Base-by-base conservation (phyloP, 331 rosid species). In the Cydonia oblonga region DNA sequence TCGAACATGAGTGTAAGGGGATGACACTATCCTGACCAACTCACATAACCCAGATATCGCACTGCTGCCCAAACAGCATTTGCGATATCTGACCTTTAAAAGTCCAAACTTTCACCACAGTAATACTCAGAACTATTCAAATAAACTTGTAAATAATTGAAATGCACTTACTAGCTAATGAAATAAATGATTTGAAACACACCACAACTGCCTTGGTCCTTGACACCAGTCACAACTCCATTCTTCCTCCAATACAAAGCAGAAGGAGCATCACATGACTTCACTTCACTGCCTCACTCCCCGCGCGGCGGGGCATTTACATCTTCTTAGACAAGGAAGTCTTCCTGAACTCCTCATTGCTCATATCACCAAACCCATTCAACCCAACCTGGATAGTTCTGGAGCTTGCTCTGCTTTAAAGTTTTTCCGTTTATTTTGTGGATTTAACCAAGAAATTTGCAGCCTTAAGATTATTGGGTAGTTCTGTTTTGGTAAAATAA, bases 301-400 rank as follows among this genome's bases (percentile, higher is more conserved):
- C n/a, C n/a, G n/a, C n/a, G n/a, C n/a, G n/a, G n/a, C n/a, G n/a
- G n/a, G n/a, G n/a, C n/a, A 54, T 84, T 83, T 82, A 86, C n/a
- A 90, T 69, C 73, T 77, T 83, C 28, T 38, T 71, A 4, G 91
- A 80, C 64, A 78, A 58, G 30, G 81, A 78, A 14, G 25, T 78
- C 58, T n/a, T n/a, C n/a, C n/a, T 88, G 78, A 88, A 90, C 83
- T 85, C 92, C 69, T 86, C 90, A 75, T 90, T 90, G 81, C 88
- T 90, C 89, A 86, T 67, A 70, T 88, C 90, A 42, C 89, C 95
- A 80, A 90, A 90, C 80, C 80, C 69, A 80, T 89, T 91, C 85
- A 91, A 68, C 42, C 97, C 96, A 24, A 91, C 76, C 16, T 30
- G 8, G 35, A 30, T 30, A 30, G 35, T 6, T 30, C 0, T 1